A percentile compares a stretch with the other conserved stretches of the same genome.
Evolutionary conservation across 495 filamentous ascomycete genomes (phyloP).

Genomic region (Penicillium herquei): DNA sequence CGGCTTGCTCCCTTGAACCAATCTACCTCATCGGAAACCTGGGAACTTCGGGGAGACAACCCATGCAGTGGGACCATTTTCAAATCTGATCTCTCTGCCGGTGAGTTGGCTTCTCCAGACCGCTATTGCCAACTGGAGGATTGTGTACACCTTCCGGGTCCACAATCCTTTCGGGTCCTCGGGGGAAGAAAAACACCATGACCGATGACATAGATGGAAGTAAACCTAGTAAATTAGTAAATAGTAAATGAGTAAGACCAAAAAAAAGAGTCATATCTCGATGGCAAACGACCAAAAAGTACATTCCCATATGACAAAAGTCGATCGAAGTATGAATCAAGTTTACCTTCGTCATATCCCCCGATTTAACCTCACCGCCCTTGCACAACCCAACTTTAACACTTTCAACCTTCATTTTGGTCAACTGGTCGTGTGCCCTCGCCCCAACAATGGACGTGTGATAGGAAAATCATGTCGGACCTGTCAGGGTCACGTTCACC

Average conservation of each 20-base stretch:
- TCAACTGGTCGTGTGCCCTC: slow-evolving; percentile 29
- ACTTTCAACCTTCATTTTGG: slow-evolving; percentile 16
- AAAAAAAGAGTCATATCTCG: too few species aligned
- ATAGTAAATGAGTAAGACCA: too few species aligned
- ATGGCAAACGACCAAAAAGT: neutral
- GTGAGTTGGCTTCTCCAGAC: slow-evolving; percentile 17
- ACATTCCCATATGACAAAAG: neutral
- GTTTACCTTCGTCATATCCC: neutral
- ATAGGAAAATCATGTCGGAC: slow-evolving; percentile 41
- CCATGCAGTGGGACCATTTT: slow-evolving; percentile 15
- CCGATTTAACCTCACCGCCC: neutral
- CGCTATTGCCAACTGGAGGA: slow-evolving; percentile 9
- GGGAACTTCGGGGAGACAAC: slow-evolving; percentile 5
- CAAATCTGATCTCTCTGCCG: slow-evolving; percentile 12
- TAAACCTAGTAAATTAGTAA: too few species aligned
- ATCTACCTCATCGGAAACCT: slow-evolving; percentile 11
- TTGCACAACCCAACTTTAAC: neutral
- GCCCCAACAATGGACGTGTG: slow-evolving; percentile 21
- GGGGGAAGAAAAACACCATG: neutral
- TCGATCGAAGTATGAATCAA: neutral
- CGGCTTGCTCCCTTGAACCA: neutral
- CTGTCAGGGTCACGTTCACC: slow-evolving; percentile 37
- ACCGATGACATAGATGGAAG: neutral
- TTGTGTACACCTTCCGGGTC: neutral
- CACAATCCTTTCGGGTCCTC: neutral